Conservation (phyloP, 2,329 filamentous ascomycete genomes). For the Colletotrichum australisinense region DNA sequence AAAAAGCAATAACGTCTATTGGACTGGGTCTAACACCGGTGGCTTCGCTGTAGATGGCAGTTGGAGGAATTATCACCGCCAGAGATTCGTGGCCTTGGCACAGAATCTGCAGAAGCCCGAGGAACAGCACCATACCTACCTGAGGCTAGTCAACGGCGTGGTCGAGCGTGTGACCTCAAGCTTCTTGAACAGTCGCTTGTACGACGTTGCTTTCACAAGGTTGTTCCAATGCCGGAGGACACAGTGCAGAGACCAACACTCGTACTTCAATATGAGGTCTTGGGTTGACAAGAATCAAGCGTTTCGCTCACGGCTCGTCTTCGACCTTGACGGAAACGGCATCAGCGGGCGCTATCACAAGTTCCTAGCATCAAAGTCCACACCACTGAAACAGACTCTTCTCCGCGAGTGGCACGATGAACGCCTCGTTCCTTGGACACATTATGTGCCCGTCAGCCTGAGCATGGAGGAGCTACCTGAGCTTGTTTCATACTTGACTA, state of each 20-base stretch:
- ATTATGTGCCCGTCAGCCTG: conserved; percentile 65
- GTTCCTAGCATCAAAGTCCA: conserved; percentile 58
- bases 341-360: conserved; percentile 65
- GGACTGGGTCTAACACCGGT: conserved; percentile 67
- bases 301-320: conserved; percentile 52
- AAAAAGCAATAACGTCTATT: conserved; percentile 65
- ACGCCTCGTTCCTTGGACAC: conserved; percentile 65
- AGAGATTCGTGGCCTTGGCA: conserved; percentile 54
- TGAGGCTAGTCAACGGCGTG: conserved; percentile 39
- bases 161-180: conserved; percentile 38
- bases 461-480: conserved; percentile 64
- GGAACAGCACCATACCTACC: conserved; percentile 44
- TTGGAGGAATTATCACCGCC: conserved; percentile 60
- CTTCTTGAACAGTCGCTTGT: conserved; percentile 52
- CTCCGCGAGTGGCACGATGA: conserved; percentile 70
- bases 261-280: conserved; percentile 44
- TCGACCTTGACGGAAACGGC: conserved; percentile 68
- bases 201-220: conserved; percentile 56
- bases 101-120: conserved; percentile 43
- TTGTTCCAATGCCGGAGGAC: conserved; percentile 56
- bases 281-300: conserved; percentile 50
- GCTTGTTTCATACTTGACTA: conserved; percentile 57
- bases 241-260: conserved; percentile 49
- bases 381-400: conserved; percentile 63
- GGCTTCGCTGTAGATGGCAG: conserved; percentile 47